Evolutionary conservation across 768 basidiomycete species (phyloP), one percentile per base, ranked within the genome.

Genomic region (Mycena metata): DNA sequence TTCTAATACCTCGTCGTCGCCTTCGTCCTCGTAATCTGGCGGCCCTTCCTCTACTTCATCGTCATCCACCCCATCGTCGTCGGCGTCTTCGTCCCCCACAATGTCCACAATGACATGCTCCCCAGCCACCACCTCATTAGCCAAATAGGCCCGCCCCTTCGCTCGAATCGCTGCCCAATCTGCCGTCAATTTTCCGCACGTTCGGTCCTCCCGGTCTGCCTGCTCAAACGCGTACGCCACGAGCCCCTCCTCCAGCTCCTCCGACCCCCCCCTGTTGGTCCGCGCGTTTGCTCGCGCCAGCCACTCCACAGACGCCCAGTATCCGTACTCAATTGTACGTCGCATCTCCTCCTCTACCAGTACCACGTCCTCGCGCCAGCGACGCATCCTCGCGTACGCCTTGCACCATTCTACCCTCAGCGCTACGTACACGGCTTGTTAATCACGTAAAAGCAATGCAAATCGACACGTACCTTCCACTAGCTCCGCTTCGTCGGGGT

Each of bases 281-380:
- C 58, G 35, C 19, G 4, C 26, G 5, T 2, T 10, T 16, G 30
- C 42, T 16, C 58, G 21, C 43, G 7, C 12, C 43, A 11, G 13
- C 58, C 58, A 64, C 11, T 46, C 54, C 8, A 2, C 3, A 2
- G 23, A 45, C 33, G 12, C 3, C 33, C 42, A 56, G 23, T 47
- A 23, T 1, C 63, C 63, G 33, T 55, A 64, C 45, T 39, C 45
- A 21, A 68, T 50, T 1, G 54, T 61, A 3, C 64, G 59, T 0
- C 46, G 33, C 69, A 69, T 69, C 23, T 69, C 69, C 12, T 60
- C 64, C 9, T 64, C 63, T 4, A 61, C 35, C 11, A 69, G 35
- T 1, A 60, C 58, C 3, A 51, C 42, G 11, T 69, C 69, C 59
- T 69, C 64, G 15, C 50, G 42, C 64, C 64, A 70, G 9, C 64